Evolutionary conservation across 768 basidiomycete species (phyloP), one percentile per base, ranked within the genome.

Genomic region (Boletus huronensis): DNA sequence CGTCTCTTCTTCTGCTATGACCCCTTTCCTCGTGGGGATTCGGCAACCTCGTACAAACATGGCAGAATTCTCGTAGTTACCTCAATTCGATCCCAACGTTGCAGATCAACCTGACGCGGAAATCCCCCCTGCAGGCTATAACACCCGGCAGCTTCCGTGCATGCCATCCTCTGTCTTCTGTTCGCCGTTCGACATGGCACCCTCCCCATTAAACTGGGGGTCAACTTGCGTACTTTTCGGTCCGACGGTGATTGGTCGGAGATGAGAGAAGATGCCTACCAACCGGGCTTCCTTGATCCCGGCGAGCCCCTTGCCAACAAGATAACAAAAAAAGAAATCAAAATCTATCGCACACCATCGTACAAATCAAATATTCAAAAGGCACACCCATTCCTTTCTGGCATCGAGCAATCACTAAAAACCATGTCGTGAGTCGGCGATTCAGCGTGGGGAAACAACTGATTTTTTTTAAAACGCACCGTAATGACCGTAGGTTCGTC

Each of bases 401-500:
- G 26, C 25, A 21, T 28, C n/a, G n/a, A 21, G 16, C 5, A 16
- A 14, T 70, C 53, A 70, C 63, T 64, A 46, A 41, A 39, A 39
- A 43, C 9, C 44, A 40, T 7, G 10, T 40, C n/a, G 21, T 47
- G 3, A 55, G 45, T 43, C 51, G 53, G 57, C 3, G 40, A 50
- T 50, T 48, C 47, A 34, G 47, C 43, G 45, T 23, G 52, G 45
- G 48, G 39, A 32, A 23, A 50, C 7, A 11, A 39, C 11, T 2
- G 6, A 21, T 10, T n/a, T n/a, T n/a, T n/a, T n/a, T n/a, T 31
- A 35, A 26, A 40, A 73, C 84, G 75, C 66, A 90, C 89, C 52
- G 96, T 99, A 70, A 99, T 98, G 59, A 99, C 97, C 47, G 94
- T 96, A 38, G 97, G 97, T 77, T 93, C 79, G 49, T 96, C 88